Evolutionary conservation across 345 rosid genomes (phyloP).

Genomic region (Cardamine resedifolia): DNA sequence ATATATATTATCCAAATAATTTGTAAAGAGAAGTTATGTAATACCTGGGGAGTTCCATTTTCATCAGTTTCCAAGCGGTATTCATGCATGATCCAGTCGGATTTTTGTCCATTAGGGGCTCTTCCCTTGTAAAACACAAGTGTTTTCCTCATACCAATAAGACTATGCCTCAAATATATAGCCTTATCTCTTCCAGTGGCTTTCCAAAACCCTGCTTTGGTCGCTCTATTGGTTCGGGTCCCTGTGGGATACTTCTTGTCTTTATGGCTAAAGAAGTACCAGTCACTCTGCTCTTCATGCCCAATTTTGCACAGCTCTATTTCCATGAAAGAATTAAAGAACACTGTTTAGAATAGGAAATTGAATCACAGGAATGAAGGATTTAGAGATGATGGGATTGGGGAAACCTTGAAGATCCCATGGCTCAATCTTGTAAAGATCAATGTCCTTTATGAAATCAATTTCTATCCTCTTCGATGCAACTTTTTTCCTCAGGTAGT

Average conservation of each 20-base stretch:
- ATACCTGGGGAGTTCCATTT: conserved; percentile 43
- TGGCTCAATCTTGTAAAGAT: conserved; percentile 83
- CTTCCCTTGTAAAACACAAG: conserved; percentile 95
- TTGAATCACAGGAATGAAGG: neutral
- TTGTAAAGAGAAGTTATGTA: conserved; percentile 10
- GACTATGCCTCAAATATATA: conserved; percentile 67
- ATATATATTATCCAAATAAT: neutral
- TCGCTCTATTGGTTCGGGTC: conserved; percentile 95
- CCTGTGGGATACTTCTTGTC: conserved; percentile 99
- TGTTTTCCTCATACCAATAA: conserved; percentile 97
- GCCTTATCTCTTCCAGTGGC: conserved; percentile 99
- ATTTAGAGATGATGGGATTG: neutral
- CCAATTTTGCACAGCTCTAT: conserved; percentile 85
- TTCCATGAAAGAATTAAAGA: conserved; percentile 1
- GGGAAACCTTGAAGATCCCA: conserved; percentile 79
- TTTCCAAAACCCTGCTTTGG: conserved; percentile 98
- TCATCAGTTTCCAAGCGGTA: conserved; percentile 77
- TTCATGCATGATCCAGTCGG: conserved; percentile 99
- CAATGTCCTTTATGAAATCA: conserved; percentile 78
- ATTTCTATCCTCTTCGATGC: conserved; percentile 72
- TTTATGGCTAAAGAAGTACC: conserved; percentile 99
- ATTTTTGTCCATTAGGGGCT: conserved; percentile 97
- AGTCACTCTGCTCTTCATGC: conserved; percentile 87
- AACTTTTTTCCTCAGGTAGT: conserved; percentile 67
- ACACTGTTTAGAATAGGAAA: neutral